Evolutionary conservation across 1,284 basidiomycete species (phyloP).

Genomic region (Moesziomyces antarcticus): DNA sequence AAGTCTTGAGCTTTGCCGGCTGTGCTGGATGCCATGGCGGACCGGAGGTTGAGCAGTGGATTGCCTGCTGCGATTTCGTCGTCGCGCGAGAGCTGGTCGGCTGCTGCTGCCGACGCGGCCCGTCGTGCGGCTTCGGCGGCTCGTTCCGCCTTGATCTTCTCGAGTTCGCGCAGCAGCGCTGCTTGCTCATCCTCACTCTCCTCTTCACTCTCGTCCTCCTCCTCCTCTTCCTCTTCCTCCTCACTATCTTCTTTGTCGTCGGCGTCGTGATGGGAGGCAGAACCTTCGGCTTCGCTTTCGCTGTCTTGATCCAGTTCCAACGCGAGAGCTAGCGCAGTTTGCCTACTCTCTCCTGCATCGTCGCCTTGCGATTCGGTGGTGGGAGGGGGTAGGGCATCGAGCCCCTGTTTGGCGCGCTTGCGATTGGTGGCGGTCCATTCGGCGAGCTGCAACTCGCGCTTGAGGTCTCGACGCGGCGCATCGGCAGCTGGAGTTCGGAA

Average conservation of each 20-base stretch:
- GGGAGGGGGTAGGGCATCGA: conserved; percentile 13
- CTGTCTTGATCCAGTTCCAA: conserved; percentile 23
- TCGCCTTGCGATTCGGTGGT: conserved; percentile 7
- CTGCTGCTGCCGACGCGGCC: conserved; percentile 8
- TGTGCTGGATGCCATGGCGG: conserved; percentile 17
- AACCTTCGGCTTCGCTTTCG: background rate
- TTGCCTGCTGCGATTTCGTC: conserved; percentile 64
- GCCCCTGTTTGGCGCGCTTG: conserved; percentile 28
- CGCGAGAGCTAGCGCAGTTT: conserved; percentile 17
- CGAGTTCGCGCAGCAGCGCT: conserved; percentile 57
- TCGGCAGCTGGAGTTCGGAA: conserved; percentile 54
- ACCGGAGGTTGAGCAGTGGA: conserved; percentile 62
- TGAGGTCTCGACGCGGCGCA: conserved; percentile 44
- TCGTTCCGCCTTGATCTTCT: conserved; percentile 63
- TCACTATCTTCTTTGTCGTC: conserved; percentile 20
- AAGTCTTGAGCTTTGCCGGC: conserved; percentile 14
- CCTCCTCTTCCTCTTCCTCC: background rate
- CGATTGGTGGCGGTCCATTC: conserved; percentile 50
- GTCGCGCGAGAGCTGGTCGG: conserved; percentile 39
- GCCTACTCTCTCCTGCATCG: conserved; percentile 18
- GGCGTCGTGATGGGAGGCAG: conserved; percentile 16
- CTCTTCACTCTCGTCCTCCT: conserved; percentile 17
- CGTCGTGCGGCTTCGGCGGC: conserved; percentile 48
- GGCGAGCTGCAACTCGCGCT: conserved; percentile 51
- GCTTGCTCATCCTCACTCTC: conserved; percentile 57